These are phyloP conservation scores for Porcisia hertigi DNA, from an alignment of 208 protist species.

Conservation along the genomic window DNA sequence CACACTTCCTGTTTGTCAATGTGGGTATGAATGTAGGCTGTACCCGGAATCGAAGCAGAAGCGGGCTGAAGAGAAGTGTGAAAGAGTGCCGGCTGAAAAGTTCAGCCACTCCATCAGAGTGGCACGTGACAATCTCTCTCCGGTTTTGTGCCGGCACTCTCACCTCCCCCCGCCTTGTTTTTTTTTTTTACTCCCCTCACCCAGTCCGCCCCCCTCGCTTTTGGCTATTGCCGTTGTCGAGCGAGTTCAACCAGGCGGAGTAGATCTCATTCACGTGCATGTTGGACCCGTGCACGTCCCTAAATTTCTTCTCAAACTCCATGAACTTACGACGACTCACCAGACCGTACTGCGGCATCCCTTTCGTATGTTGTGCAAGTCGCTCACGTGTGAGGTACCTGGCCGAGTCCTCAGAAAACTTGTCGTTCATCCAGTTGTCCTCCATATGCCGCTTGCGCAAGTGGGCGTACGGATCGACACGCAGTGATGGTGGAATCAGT, in stretches of 20 bases:
- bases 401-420: conserved; percentile 81
- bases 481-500: conserved; percentile 81
- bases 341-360: conserved; percentile 74
- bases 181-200: too few relatives aligned
- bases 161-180: background rate
- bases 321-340: conserved; percentile 75
- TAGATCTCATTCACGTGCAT: conserved; percentile 83
- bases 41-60: background rate
- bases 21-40: background rate
- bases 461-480: conserved; percentile 83
- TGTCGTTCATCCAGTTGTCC: conserved; percentile 91
- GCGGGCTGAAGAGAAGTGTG: background rate
- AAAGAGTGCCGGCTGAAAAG: background rate
- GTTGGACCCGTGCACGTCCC: conserved; percentile 57
- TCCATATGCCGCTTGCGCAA: conserved; percentile 90
- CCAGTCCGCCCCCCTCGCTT: background rate
- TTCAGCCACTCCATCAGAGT: background rate
- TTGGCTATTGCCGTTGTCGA: conserved; percentile 3
- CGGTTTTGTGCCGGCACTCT: background rate
- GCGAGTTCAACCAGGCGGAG: conserved; percentile 75
- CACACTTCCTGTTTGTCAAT: background rate
- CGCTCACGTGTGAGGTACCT: conserved; percentile 71
- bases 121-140: background rate
- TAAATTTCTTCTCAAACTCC: conserved; percentile 75
- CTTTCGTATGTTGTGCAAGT: conserved; percentile 80